Evolutionary conservation across 1,139 yeast species (phyloP), one percentile per base, ranked within the genome.

Genomic region (Kluyveromyces marxianus): DNA sequence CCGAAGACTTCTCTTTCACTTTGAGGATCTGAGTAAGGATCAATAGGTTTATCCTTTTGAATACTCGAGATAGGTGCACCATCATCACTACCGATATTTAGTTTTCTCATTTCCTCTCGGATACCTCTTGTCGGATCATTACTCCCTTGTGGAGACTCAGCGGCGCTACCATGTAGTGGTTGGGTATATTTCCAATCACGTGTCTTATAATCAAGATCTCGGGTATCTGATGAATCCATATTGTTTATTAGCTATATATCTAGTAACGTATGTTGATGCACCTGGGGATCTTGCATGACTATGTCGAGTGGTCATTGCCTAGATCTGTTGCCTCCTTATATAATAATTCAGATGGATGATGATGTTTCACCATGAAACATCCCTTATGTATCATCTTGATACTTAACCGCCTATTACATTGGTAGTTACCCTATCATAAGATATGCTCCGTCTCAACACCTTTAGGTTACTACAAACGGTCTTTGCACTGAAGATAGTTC

Each of bases 401-500:
- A 14, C 21, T 14, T 14, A 14, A 14, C 21, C 21, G 21, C 21
- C 21, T 14, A 14, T 14, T 14, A 14, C 21, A 14, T 14, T 14
- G 21, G 21, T 14, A 14, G 21, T 14, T 14, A 14, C 21, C 21
- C 21, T 14, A 14, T 14, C 21, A 14, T 14, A 14, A 14, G 21
- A 14, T 14, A 14, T 14, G 21, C 21, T 14, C 21, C 21, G 21
- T 14, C 21, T 14, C 21, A 14, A 14, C 21, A 14, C 21, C 21
- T 14, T 32, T 32, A 4, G 14, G 7, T 10, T 6, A 7, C 14
- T 32, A 21, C 5, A 32, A 32, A 32, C 34, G 8, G 14, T 10
- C 25, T 7, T 4, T 37, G 41, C 41, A 3, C 26, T 37, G 28
- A 33, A 31, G 25, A 24, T 30, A 28, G 84, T 83, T 80, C 83